phyloP scores from a whole-genome alignment of 1,139 yeast species.

The Yamadazyma sp. region DNA sequence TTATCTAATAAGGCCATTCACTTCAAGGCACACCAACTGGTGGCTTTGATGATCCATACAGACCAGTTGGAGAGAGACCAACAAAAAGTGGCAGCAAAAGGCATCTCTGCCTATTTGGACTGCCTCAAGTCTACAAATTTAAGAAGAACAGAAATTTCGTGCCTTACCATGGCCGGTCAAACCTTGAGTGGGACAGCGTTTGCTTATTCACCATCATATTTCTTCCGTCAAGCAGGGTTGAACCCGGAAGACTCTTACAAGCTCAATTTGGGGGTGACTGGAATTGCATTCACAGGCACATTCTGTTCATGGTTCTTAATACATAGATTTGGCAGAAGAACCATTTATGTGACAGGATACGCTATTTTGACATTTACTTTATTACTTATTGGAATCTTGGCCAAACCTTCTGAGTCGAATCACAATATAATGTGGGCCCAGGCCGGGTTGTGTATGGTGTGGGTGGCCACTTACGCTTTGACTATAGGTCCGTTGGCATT shows the following conservation, averaged over 20 bases:
- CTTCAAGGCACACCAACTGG: constrained; percentile 8
- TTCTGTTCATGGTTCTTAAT: constrained; percentile 23
- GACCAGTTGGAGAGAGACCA: constrained; percentile 11
- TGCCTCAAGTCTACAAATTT: constrained; percentile 21
- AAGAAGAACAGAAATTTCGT: constrained; percentile 24
- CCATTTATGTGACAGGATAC: constrained; percentile 24
- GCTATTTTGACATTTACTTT: constrained; percentile 25
- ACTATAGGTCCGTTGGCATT: constrained; percentile 28
- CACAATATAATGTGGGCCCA: constrained; percentile 22
- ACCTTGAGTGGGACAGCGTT: constrained; percentile 10
- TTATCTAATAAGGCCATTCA: constrained; percentile 6
- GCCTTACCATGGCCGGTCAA: constrained; percentile 17
- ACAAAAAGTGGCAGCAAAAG: constrained; percentile 5
- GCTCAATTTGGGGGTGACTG: constrained; percentile 29
- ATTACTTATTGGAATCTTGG: constrained; percentile 45
- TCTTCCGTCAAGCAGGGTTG: constrained; percentile 36
- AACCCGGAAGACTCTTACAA: constrained; percentile 20
- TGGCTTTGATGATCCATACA: constrained; percentile 12
- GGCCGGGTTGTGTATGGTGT: constrained; percentile 21
- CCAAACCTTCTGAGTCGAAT: constrained; percentile 22
- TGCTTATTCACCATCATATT: constrained; percentile 29
- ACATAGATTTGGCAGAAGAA: constrained; percentile 22
- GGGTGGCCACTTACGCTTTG: constrained; percentile 26
- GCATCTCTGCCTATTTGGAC: constrained; percentile 21
- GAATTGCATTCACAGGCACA: constrained; percentile 21